These are phyloP conservation scores for Fusarium torulosum DNA, from an alignment of 2,329 filamentous ascomycete genomes.

Conservation along the genomic window DNA sequence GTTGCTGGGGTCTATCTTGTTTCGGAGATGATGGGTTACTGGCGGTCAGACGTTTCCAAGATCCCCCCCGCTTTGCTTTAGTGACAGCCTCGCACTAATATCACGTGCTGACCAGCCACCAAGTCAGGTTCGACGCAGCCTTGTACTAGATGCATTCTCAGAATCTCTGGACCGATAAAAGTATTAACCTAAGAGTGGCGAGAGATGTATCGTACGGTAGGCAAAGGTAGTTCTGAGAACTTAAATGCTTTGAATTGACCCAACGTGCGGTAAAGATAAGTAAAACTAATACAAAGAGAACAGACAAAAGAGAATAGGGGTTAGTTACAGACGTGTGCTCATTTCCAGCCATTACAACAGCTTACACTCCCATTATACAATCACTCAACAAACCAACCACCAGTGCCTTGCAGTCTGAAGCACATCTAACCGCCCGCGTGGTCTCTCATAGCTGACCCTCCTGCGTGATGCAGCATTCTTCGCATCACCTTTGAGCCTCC, in stretches of 20 bases:
- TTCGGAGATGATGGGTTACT: not conserved
- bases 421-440: slow-evolving; percentile 27
- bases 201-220: too few species aligned
- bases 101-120: not conserved
- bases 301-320: too few species aligned
- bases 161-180: not conserved
- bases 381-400: slow-evolving; percentile 34
- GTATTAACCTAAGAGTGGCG: too few species aligned
- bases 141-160: not conserved
- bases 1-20: not conserved
- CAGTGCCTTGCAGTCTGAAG: slow-evolving; percentile 32
- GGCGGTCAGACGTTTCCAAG: not conserved
- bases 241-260: too few species aligned
- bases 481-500: slow-evolving; percentile 36
- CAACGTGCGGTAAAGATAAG: too few species aligned
- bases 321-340: too few species aligned
- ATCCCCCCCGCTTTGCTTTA: not conserved
- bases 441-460: slow-evolving; percentile 10
- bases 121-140: not conserved
- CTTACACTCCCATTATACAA: not conserved
- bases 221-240: too few species aligned
- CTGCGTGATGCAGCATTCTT: slow-evolving; percentile 8
- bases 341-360: not conserved
- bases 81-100: not conserved
- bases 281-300: not conserved